Evolutionary conservation across 2,329 filamentous ascomycete species (phyloP).

Genomic region (Lecanosticta acicola): DNA sequence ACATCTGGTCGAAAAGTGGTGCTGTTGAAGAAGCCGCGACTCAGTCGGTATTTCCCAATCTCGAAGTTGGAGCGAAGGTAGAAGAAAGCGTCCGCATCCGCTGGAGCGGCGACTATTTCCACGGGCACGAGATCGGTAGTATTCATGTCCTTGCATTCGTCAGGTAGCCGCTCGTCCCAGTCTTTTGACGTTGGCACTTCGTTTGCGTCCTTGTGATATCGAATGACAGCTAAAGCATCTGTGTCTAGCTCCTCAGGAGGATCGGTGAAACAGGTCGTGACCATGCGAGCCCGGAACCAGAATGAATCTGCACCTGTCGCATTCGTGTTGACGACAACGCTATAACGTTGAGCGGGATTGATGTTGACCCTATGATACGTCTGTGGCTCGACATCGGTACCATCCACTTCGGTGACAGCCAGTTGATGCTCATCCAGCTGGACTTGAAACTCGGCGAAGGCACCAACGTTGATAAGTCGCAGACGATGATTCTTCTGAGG

Average conservation of each 20-base stretch:
- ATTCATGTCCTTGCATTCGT: constrained; percentile 50
- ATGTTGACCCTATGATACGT: constrained; percentile 56
- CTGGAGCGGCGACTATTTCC: constrained; percentile 39
- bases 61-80: constrained; percentile 55
- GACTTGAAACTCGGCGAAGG: constrained; percentile 61
- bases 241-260: constrained; percentile 43
- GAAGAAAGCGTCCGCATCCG: constrained; percentile 48
- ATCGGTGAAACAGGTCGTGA: constrained; percentile 55
- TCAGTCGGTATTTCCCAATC: constrained; percentile 54
- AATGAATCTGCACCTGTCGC: constrained; percentile 27
- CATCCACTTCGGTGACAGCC: constrained; percentile 61
- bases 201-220: constrained; percentile 34
- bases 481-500: constrained; percentile 51
- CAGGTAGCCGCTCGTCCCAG: constrained; percentile 46
- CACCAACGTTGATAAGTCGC: constrained; percentile 59
- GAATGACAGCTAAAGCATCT: constrained; percentile 47
- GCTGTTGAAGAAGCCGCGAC: constrained; percentile 54
- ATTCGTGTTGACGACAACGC: constrained; percentile 52
- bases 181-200: constrained; percentile 41
- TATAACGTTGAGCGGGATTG: constrained; percentile 65
- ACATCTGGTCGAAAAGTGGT: constrained; percentile 50
- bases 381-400: constrained; percentile 54
- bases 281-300: constrained; percentile 54
- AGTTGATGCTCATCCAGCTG: constrained; percentile 60
- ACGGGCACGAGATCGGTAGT: constrained; percentile 44